These are phyloP conservation scores for Euphorbia peplus DNA, from an alignment of 345 rosid genomes.

Conservation along the genomic window DNA sequence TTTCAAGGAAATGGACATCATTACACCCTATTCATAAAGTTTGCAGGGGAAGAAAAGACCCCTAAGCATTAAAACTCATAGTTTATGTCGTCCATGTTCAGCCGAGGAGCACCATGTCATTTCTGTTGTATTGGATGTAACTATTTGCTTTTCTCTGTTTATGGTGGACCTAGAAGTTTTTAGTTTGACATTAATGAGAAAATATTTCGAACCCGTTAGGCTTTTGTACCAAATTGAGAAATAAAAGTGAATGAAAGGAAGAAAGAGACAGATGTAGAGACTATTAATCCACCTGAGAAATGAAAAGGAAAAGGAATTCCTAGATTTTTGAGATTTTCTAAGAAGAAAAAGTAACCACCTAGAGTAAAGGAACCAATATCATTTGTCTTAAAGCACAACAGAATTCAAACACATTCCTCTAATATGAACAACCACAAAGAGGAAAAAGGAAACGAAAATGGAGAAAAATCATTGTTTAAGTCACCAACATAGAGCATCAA, in stretches of 20 bases:
- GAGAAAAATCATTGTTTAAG: background rate
- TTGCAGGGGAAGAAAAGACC: constrained; percentile 9
- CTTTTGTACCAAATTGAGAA: background rate
- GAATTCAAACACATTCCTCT: background rate
- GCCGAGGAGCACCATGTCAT: constrained; percentile 19
- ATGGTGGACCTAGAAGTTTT: constrained; percentile 32
- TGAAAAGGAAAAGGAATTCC: background rate
- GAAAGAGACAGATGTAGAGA: background rate
- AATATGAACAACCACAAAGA: background rate
- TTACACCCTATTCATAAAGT: constrained; percentile 3
- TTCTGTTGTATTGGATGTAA: constrained; percentile 29
- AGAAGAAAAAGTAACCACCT: background rate
- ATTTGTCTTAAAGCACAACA: constrained; percentile 3
- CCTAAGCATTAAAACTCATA: constrained; percentile 10
- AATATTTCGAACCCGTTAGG: background rate
- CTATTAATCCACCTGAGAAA: background rate
- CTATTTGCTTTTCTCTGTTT: constrained; percentile 29
- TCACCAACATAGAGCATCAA: background rate
- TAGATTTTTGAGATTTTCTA: background rate
- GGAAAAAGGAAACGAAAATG: background rate
- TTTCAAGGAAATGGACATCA: constrained; percentile 7
- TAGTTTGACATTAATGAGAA: constrained; percentile 1
- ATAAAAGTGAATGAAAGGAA: background rate
- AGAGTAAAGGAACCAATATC: background rate
- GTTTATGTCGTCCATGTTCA: constrained; percentile 14